A percentile compares a stretch with the other conserved stretches of the same genome.
phyloP scores from a whole-genome alignment of 148 eudicot genomes.

The Hydrangea macrophylla region DNA sequence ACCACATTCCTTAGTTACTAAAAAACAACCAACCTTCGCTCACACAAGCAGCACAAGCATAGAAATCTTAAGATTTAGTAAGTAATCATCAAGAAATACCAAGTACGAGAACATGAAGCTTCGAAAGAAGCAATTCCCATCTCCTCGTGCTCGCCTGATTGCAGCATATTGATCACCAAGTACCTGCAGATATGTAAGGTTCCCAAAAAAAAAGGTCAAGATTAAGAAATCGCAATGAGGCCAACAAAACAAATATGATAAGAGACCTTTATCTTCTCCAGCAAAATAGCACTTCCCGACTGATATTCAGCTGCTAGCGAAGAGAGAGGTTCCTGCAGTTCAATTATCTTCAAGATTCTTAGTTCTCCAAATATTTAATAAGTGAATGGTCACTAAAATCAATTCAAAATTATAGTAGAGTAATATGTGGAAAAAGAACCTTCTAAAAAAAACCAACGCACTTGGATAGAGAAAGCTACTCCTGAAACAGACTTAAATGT shows the following conservation, averaged over 20 bases:
- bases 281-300: constrained; percentile 38
- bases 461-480: too few relatives aligned
- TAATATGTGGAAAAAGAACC: too few relatives aligned
- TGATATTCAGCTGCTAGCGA: constrained; percentile 77
- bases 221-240: too few relatives aligned
- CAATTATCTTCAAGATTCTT: constrained; percentile 6
- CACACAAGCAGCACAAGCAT: neutral
- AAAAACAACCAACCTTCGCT: neutral
- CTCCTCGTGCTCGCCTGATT: constrained; percentile 88
- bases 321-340: constrained; percentile 74
- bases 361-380: neutral
- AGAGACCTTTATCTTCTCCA: constrained; percentile 40
- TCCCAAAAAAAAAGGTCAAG: neutral
- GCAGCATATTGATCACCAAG: constrained; percentile 64
- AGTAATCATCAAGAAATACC: constrained; percentile 36
- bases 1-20: constrained; percentile 16
- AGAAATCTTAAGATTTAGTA: neutral
- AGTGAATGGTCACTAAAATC: neutral
- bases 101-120: constrained; percentile 94
- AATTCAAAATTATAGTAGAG: neutral
- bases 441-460: too few relatives aligned
- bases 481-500: too few relatives aligned
- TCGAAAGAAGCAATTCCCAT: constrained; percentile 96
- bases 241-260: neutral
- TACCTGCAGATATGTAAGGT: constrained; percentile 43